Evolutionary conservation across 768 basidiomycete genomes (phyloP), one percentile per base, ranked within the genome.

Genomic region (Boletus tomentosulus): DNA sequence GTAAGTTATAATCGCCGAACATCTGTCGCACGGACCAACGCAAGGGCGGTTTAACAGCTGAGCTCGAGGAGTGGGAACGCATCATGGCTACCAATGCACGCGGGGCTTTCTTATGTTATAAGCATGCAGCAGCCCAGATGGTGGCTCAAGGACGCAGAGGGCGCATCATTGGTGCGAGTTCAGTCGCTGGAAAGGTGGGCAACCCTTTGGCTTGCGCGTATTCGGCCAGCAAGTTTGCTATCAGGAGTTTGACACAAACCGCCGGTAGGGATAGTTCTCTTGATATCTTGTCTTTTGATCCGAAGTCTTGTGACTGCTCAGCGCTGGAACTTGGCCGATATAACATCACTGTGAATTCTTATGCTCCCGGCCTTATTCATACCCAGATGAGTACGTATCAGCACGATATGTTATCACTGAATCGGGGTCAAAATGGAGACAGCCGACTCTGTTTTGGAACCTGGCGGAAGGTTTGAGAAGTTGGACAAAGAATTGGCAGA

Each of bases 111-210:
- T 74, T 81, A 55, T 85, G 81, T 62, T 86, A 85, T 43, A 82
- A 85, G 50, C 74, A 84, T 54, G 86, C 84, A 2, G 84, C 81
- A 16, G 71, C 70, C 48, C 78, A 81, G 59, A 87, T 87, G 86
- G 73, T 83, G 9, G 52, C 61, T 9, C 80, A 81, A 67, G 75
- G 77, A 0, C 69, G 66, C 6, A 77, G 81, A 15, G 81, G 84
- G 1, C 72, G 78, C 16, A 81, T 87, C 54, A 75, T 85, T 27
- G 78, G 85, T 1, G 67, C 67, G 8, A 61, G 58, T 24, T 69
- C 63, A 5, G 0, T 54, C 8, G 38, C 33, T 1, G 62, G 59
- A 19, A 62, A 54, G 46, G 0, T 37, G 2, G 62, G 54, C 9
- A 6, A 11, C 1, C 54, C 57, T 0, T 49, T 63, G 2, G 6